Conservation (phyloP, 805 yeast species). For the Saccharomycopsis sp. region DNA sequence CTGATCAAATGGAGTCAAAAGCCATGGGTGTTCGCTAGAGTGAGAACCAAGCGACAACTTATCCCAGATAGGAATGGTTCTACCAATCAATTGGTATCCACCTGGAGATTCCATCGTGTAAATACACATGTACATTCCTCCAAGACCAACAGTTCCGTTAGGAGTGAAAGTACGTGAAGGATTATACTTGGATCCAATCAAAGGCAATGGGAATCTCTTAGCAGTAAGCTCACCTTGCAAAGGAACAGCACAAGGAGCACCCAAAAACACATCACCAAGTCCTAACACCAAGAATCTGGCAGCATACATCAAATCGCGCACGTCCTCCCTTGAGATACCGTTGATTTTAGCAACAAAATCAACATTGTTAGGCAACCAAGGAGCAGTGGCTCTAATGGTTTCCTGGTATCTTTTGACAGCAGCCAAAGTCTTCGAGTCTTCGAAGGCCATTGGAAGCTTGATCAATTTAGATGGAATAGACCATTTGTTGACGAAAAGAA, state of each 20-base stretch:
- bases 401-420: conserved; percentile 90
- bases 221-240: conserved; percentile 49
- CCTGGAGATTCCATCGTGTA: conserved; percentile 98
- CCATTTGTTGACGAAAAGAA: conserved; percentile 75
- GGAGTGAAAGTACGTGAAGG: conserved; percentile 96
- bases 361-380: conserved; percentile 97
- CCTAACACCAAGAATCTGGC: conserved; percentile 92
- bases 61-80: conserved; percentile 98
- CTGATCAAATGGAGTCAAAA: conserved; percentile 87
- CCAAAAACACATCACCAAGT: conserved; percentile 93
- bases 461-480: conserved; percentile 74
- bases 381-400: conserved; percentile 88
- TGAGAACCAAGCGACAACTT: conserved; percentile 73
- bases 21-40: conserved; percentile 68
- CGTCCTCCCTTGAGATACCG: conserved; percentile 67
- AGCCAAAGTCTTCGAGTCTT: conserved; percentile 79
- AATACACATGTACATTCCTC: conserved; percentile 98
- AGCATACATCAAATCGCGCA: conserved; percentile 76
- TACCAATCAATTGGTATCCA: conserved; percentile 93
- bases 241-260: conserved; percentile 98
- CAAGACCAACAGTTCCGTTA: conserved; percentile 95
- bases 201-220: conserved; percentile 42
- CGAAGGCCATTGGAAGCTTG: conserved; percentile 93
- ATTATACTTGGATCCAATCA: conserved; percentile 88
- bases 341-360: conserved; percentile 90